A percentile compares a stretch with the other conserved stretches of the same genome.
These are phyloP conservation scores for Naganishia friedmannii DNA, from an alignment of 768 basidiomycete species.

Conservation along the genomic window DNA sequence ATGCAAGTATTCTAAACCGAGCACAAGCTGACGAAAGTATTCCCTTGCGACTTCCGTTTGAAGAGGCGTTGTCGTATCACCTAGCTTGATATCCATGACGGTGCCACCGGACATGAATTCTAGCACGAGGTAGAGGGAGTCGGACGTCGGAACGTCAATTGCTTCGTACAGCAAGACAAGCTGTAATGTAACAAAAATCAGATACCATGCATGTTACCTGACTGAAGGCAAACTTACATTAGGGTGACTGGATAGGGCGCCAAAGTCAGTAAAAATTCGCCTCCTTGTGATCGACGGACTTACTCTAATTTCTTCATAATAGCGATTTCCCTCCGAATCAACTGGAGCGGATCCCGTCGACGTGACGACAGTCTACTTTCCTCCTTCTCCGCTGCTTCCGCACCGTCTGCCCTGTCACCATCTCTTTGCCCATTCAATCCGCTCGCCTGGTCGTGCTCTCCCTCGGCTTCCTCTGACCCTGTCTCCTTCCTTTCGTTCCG, in stretches of 20 bases:
- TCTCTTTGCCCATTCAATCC: too few species aligned
- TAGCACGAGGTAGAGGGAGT: constrained; percentile 51
- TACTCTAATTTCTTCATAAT: constrained; percentile 54
- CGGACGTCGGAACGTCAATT: constrained; percentile 50
- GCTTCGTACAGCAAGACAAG: constrained; percentile 52
- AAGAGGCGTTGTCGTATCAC: constrained; percentile 36
- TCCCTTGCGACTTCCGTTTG: constrained; percentile 36
- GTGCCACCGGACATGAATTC: constrained; percentile 52
- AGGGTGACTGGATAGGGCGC: constrained; percentile 44
- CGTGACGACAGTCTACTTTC: not conserved
- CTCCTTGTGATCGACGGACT: constrained; percentile 28
- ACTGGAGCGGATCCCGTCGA: constrained; percentile 45
- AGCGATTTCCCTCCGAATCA: constrained; percentile 51
- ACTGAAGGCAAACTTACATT: constrained; percentile 37
- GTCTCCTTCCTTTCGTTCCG: not conserved
- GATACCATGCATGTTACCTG: not conserved
- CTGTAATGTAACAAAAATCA: constrained; percentile 28
- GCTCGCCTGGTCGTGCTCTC: too few species aligned
- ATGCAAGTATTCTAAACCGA: constrained; percentile 52
- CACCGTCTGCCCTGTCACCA: too few species aligned
- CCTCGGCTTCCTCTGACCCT: not conserved
- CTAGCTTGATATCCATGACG: constrained; percentile 44
- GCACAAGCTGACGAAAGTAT: constrained; percentile 50
- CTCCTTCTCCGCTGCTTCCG: too few species aligned
- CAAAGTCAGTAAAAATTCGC: too few species aligned